These are phyloP conservation scores for Pythium utonaiense DNA, from an alignment of 352 stramenopile species.

Conservation along the genomic window DNA sequence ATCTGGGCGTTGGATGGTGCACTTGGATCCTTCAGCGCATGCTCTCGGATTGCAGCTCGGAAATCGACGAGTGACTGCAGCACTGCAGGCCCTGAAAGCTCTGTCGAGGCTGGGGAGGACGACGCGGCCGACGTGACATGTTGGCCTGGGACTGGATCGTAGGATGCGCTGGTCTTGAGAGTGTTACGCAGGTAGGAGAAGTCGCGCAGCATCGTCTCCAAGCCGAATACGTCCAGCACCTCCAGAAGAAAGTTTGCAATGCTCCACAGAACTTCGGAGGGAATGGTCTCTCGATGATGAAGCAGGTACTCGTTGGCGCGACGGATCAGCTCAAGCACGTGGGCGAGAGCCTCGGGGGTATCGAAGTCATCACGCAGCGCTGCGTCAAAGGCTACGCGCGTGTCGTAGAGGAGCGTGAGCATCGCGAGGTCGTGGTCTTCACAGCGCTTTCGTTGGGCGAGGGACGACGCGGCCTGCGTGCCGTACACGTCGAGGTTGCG, in stretches of 20 bases:
- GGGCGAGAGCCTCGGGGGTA: conserved; percentile 66
- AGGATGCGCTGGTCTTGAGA: conserved; percentile 18
- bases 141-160: conserved; percentile 1
- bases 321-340: conserved; percentile 71
- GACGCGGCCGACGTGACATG: background rate
- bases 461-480: conserved; percentile 14
- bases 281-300: conserved; percentile 28
- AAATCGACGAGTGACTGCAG: conserved; percentile 57
- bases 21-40: conserved; percentile 48
- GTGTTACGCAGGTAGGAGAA: conserved; percentile 40
- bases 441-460: conserved; percentile 41
- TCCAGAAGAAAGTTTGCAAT: conserved; percentile 69
- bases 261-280: conserved; percentile 53
- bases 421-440: conserved; percentile 53
- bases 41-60: conserved; percentile 51
- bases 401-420: conserved; percentile 43
- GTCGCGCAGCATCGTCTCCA: conserved; percentile 47
- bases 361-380: conserved; percentile 88
- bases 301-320: conserved; percentile 58
- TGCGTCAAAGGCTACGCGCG: conserved; percentile 48
- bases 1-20: conserved; percentile 38
- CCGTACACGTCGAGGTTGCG: conserved; percentile 45
- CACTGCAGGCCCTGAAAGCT: conserved; percentile 26
- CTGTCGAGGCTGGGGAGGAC: background rate
- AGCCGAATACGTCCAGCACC: conserved; percentile 60